Conservation (phyloP, 805 yeast genomes). For the Torulaspora quercuum region DNA sequence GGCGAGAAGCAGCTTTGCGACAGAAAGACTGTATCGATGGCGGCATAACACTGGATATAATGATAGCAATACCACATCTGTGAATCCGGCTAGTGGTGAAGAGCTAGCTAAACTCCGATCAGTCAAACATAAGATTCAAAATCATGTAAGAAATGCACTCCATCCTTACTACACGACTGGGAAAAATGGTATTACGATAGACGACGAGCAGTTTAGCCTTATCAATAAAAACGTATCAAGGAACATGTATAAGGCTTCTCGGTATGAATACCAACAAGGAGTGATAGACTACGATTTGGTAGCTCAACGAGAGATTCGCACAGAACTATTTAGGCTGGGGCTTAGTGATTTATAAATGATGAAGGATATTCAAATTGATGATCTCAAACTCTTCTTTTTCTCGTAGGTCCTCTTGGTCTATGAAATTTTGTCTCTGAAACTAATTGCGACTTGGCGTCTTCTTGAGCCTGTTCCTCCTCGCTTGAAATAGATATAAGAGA, state of each 20-base stretch:
- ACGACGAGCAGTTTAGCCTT: slow-evolving; percentile 48
- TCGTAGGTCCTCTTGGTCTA: slow-evolving; percentile 72
- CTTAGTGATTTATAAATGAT: too few relatives aligned
- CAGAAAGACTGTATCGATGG: slow-evolving; percentile 3
- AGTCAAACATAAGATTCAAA: slow-evolving; percentile 57
- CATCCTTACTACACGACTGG: slow-evolving; percentile 45
- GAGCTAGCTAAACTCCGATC: slow-evolving; percentile 23
- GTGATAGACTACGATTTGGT: slow-evolving; percentile 18
- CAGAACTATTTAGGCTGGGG: slow-evolving; percentile 13
- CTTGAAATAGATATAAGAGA: slow-evolving; percentile 28
- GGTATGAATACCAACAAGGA: slow-evolving; percentile 17
- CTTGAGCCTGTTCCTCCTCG: slow-evolving; percentile 38
- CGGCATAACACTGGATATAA: slow-evolving; percentile 11
- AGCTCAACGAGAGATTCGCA: slow-evolving; percentile 15
- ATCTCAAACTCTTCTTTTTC: slow-evolving; percentile 31
- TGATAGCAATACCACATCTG: slow-evolving; percentile 11
- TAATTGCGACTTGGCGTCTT: slow-evolving; percentile 15
- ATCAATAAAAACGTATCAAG: slow-evolving; percentile 64
- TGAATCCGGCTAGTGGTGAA: slow-evolving; percentile 13
- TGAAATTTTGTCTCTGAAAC: slow-evolving; percentile 38
- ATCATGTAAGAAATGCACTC: slow-evolving; percentile 50
- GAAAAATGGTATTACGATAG: slow-evolving; percentile 23
- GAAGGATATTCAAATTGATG: not conserved
- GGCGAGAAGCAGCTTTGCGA: slow-evolving; percentile 7
- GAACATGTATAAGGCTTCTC: slow-evolving; percentile 45